These are phyloP conservation scores for Hyaloscypha finlandica DNA, from an alignment of 495 filamentous ascomycete genomes.

Conservation along the genomic window DNA sequence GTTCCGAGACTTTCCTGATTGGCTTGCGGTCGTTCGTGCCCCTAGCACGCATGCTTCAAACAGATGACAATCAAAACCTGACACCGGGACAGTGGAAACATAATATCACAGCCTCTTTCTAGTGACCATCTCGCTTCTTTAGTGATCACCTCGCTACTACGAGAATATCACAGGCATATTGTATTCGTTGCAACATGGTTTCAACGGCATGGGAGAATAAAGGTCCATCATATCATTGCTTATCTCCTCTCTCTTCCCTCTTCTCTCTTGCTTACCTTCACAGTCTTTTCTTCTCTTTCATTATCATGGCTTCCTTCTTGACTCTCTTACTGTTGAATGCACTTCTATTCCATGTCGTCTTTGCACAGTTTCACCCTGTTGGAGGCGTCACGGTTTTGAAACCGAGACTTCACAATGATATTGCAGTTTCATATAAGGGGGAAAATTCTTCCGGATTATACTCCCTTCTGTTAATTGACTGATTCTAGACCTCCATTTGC, in stretches of 20 bases:
- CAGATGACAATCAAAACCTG: too few relatives aligned
- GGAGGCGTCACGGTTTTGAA: conserved; percentile 50
- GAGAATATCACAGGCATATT: background rate
- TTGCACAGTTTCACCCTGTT: too few relatives aligned
- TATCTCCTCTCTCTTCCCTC: background rate
- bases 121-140: background rate
- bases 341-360: too few relatives aligned
- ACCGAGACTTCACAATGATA: conserved; percentile 57
- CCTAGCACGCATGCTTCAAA: too few relatives aligned
- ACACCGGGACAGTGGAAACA: background rate
- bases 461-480: background rate
- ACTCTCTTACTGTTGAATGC: background rate
- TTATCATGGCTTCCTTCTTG: background rate
- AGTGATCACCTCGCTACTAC: background rate
- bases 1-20: background rate
- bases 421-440: conserved; percentile 64
- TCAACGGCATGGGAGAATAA: background rate
- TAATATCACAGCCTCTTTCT: background rate
- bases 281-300: background rate
- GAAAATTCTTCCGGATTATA: conserved; percentile 35
- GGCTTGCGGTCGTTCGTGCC: background rate
- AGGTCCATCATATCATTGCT: background rate
- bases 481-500: conserved; percentile 39
- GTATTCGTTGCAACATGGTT: background rate
- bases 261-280: background rate